These are phyloP conservation scores for Quercus gilva DNA, from an alignment of 306 rosid species.

Conservation along the genomic window DNA sequence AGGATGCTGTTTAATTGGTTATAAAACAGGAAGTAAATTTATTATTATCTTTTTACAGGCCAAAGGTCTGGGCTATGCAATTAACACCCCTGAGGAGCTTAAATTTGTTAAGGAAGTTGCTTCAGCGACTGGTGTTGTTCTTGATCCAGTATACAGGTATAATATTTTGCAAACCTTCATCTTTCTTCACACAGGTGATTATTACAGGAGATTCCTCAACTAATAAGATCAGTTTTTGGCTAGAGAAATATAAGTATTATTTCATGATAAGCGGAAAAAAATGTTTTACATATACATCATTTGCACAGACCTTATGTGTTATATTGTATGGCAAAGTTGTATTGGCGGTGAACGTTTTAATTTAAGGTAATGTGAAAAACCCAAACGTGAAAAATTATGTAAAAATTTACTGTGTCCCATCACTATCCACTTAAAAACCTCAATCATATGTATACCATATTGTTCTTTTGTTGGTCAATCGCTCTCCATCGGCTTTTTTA, in stretches of 20 bases:
- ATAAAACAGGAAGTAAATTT: slow-evolving; percentile 17
- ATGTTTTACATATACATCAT: background rate
- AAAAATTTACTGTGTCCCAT: background rate
- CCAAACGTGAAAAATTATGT: background rate
- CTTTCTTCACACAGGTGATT: background rate
- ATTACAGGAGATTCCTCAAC: background rate
- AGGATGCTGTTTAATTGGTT: slow-evolving; percentile 15
- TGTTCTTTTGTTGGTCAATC: too few species aligned
- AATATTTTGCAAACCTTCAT: background rate
- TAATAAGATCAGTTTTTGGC: background rate
- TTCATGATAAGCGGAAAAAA: background rate
- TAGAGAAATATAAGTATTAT: background rate
- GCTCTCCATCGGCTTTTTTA: too few species aligned
- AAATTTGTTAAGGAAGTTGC: slow-evolving; percentile 71
- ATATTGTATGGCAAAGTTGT: background rate
- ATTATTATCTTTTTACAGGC: slow-evolving; percentile 49
- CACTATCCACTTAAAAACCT: too few species aligned
- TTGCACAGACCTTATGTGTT: background rate
- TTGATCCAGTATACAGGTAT: slow-evolving; percentile 95
- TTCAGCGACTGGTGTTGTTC: slow-evolving; percentile 76
- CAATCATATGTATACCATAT: too few species aligned
- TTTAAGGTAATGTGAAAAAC: background rate
- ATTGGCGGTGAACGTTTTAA: background rate
- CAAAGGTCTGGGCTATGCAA: slow-evolving; percentile 91
- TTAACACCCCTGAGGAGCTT: slow-evolving; percentile 83